Base-by-base conservation (phyloP, 116 monocot species). In the Iris pallida region DNA sequence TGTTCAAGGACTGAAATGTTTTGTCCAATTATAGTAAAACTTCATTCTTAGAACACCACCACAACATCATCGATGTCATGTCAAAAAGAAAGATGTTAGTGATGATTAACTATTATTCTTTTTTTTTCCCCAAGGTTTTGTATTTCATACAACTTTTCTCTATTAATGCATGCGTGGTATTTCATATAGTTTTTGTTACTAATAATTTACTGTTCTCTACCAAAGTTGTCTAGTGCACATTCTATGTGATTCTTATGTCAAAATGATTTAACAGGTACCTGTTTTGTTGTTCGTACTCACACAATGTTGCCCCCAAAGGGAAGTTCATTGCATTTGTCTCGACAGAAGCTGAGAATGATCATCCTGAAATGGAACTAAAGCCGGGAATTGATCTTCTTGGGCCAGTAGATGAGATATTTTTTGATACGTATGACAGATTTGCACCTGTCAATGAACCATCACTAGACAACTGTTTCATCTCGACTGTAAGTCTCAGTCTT, bases 261-360 rank as follows among this genome's bases (percentile, higher is more conserved):
- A 61, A 53, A 15, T 68, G 52, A 30, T 74, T 55, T 40, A 30
- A 56, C 83, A 93, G 93, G 89, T 93, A 89, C 62, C 80, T 93
- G 9, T 93, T 93, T 68, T 89, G 93, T 59, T 93, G 89, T 69
- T 93, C 93, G 18, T 93, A 89, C 56, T 72, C 89, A 0, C 93
- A 93, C 79, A 89, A 89, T 54, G 85, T 93, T 68, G 93, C 93
- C 14, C 89, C 93, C 7, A 93, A 76, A 66, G 93, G 93, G 41
- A 93, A 89, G 72, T 93, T 86, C 73, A 93, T 93, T 61, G 93
- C 93, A 2, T 93, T 93, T 73, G 93, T 93, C 42, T 89, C 85
- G 20, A 76, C 93, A 4, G 89, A 89, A 78, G 93, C 93, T 44
- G 93, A 93, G 74, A 93, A 80, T 47, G 81, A 93, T 46, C 62